Conservation (phyloP, 2,329 filamentous ascomycete genomes). For the Stagonosporopsis vannaccii region DNA sequence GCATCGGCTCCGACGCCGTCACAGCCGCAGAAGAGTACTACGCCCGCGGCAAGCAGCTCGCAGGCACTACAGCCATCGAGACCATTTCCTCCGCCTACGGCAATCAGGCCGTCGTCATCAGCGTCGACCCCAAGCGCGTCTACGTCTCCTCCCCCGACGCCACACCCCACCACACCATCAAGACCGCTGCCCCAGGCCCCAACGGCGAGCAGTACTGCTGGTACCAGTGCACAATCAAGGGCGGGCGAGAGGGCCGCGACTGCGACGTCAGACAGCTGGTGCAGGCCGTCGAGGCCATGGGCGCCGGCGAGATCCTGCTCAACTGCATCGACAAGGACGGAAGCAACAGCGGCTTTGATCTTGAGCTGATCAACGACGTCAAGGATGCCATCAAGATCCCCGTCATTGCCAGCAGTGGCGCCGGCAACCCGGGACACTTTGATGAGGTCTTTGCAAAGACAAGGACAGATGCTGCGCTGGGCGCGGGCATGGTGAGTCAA, state of each 20-base stretch:
- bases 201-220: slow-evolving; percentile 84
- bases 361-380: slow-evolving; percentile 88
- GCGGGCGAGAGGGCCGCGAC: slow-evolving; percentile 91
- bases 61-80: slow-evolving; percentile 90
- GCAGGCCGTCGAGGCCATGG: slow-evolving; percentile 93
- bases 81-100: slow-evolving; percentile 93
- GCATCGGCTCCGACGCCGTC: slow-evolving; percentile 94
- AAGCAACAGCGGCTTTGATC: slow-evolving; percentile 91
- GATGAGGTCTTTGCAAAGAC: slow-evolving; percentile 88
- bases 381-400: slow-evolving; percentile 89
- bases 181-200: slow-evolving; percentile 73
- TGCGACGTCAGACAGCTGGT: slow-evolving; percentile 90
- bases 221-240: slow-evolving; percentile 98
- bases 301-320: slow-evolving; percentile 88
- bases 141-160: slow-evolving; percentile 75
- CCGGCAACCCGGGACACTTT: slow-evolving; percentile 87
- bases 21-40: slow-evolving; percentile 92
- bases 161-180: slow-evolving; percentile 77
- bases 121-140: slow-evolving; percentile 89
- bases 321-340: slow-evolving; percentile 99
- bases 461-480: slow-evolving; percentile 87
- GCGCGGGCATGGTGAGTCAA: slow-evolving; percentile 81
- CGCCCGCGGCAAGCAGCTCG: slow-evolving; percentile 70
- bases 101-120: slow-evolving; percentile 95
- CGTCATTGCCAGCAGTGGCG: slow-evolving; percentile 93